These are phyloP conservation scores for Elsinoe fawcettii DNA, from an alignment of 2,329 filamentous ascomycete genomes.

Conservation along the genomic window DNA sequence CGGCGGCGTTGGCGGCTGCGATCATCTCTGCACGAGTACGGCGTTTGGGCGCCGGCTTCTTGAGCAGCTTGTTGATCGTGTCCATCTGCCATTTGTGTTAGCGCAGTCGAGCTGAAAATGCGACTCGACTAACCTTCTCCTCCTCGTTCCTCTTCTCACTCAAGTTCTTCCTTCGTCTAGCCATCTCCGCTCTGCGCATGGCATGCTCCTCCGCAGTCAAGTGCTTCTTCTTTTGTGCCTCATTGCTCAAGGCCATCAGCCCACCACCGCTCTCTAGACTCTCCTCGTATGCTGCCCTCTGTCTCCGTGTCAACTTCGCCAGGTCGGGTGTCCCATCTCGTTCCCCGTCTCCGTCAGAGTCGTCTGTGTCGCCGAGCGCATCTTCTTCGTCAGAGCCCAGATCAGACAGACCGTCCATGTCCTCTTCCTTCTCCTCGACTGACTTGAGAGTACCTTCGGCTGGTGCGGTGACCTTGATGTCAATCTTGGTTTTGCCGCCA, in stretches of 20 bases:
- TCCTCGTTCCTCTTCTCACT: constrained; percentile 72
- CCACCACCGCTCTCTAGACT: constrained; percentile 25
- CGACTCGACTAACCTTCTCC: constrained; percentile 52
- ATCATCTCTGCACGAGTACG: constrained; percentile 42
- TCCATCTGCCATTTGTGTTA: constrained; percentile 58
- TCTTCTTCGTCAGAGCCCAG: constrained; percentile 30
- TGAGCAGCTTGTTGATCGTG: constrained; percentile 83
- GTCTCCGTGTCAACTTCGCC: constrained; percentile 60
- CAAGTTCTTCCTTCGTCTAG: constrained; percentile 62
- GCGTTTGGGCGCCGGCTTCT: constrained; percentile 72
- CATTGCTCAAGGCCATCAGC: constrained; percentile 50
- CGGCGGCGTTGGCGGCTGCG: constrained; percentile 35
- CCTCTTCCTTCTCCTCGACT: constrained; percentile 46
- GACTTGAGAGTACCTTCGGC: constrained; percentile 30
- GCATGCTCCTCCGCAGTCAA: constrained; percentile 65
- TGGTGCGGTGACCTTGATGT: constrained; percentile 27
- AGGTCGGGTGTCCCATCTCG: constrained; percentile 52
- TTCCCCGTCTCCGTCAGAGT: constrained; percentile 35
- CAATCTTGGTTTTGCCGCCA: constrained; percentile 21
- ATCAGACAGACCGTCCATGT: constrained; percentile 41
- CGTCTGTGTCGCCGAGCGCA: constrained; percentile 32
- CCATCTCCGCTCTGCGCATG: constrained; percentile 68
- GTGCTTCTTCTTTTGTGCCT: constrained; percentile 65
- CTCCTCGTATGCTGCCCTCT: constrained; percentile 49
- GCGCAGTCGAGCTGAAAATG: constrained; percentile 16